Evolutionary conservation across 2,329 filamentous ascomycete genomes (phyloP).

Genomic region (Byssochlamys sp.): DNA sequence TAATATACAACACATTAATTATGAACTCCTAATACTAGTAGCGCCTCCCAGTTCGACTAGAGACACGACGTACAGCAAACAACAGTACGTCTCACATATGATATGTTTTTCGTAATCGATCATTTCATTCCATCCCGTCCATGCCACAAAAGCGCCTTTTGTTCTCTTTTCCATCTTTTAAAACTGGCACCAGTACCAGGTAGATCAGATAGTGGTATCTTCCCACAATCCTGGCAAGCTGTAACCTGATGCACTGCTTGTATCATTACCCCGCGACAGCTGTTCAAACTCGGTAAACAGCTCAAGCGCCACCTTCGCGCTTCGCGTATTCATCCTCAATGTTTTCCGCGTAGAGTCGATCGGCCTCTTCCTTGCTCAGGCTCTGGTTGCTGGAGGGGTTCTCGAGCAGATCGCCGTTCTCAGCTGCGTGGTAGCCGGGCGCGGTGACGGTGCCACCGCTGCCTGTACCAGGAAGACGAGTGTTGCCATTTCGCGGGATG

Average conservation of each 20-base stretch:
- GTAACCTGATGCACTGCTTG: not conserved
- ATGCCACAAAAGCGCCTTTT: no score
- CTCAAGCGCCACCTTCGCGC: constrained; percentile 34
- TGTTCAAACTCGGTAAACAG: not conserved
- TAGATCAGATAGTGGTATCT: not conserved
- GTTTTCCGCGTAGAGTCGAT: constrained; percentile 35
- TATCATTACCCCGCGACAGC: not conserved
- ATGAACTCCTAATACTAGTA: no score
- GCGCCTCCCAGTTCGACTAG: no score
- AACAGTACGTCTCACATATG: no score
- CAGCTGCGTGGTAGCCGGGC: constrained; percentile 7
- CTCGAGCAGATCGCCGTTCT: constrained; percentile 8
- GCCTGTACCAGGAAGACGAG: constrained; percentile 7
- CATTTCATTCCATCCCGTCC: no score
- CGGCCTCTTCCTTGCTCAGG: constrained; percentile 33
- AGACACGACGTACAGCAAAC: no score
- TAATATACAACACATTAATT: no score
- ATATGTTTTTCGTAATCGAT: no score
- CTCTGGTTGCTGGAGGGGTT: constrained; percentile 11
- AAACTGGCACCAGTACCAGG: no score
- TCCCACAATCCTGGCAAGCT: not conserved
- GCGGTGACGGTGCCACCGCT: constrained; percentile 12
- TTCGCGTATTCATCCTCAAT: constrained; percentile 42
- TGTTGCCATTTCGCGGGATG: constrained; percentile 6
- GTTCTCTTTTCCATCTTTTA: no score